Conservation (phyloP, 495 filamentous ascomycete species). For the Penicillium samsonianum region DNA sequence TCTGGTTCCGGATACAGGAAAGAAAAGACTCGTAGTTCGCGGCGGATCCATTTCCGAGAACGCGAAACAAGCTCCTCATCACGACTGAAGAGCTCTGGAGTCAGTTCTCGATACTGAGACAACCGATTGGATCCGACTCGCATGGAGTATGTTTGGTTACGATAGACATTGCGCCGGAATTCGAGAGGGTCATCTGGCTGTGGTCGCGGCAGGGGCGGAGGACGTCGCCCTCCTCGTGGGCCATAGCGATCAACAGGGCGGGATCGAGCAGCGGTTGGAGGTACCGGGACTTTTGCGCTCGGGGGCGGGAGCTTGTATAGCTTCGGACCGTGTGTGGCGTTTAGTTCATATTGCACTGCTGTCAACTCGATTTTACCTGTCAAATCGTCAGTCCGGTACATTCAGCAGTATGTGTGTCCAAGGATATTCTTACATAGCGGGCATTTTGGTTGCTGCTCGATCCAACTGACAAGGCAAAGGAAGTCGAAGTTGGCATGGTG, state of each 20-base stretch:
- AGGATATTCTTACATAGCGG: slow-evolving; percentile 63
- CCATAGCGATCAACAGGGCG: slow-evolving; percentile 17
- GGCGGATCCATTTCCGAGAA: slow-evolving; percentile 83
- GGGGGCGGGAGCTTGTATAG: slow-evolving; percentile 48
- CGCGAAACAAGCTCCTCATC: slow-evolving; percentile 72
- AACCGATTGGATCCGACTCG: slow-evolving; percentile 83
- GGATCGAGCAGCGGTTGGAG: slow-evolving; percentile 5
- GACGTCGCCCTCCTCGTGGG: slow-evolving; percentile 29
- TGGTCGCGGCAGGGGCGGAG: slow-evolving; percentile 27
- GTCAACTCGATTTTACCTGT: slow-evolving; percentile 63
- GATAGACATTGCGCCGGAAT: slow-evolving; percentile 74
- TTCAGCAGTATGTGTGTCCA: background rate
- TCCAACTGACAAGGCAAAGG: slow-evolving; percentile 79
- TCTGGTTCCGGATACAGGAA: slow-evolving; percentile 59
- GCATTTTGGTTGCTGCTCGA: slow-evolving; percentile 70
- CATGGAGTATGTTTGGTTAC: slow-evolving; percentile 72
- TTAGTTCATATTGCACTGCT: slow-evolving; percentile 67
- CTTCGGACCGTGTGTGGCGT: slow-evolving; percentile 53
- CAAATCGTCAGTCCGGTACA: slow-evolving; percentile 15
- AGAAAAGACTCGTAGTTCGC: slow-evolving; percentile 85
- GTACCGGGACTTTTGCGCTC: slow-evolving; percentile 12
- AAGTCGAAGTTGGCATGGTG: slow-evolving; percentile 81
- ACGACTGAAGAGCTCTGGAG: slow-evolving; percentile 62
- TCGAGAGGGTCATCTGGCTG: slow-evolving; percentile 60
- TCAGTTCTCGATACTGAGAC: slow-evolving; percentile 76